Percentiles rank a stretch among this genome's conserved stretches.
phyloP scores from a whole-genome alignment of 2,329 filamentous ascomycete species.

The Neopestalotiopsis sp. region DNA sequence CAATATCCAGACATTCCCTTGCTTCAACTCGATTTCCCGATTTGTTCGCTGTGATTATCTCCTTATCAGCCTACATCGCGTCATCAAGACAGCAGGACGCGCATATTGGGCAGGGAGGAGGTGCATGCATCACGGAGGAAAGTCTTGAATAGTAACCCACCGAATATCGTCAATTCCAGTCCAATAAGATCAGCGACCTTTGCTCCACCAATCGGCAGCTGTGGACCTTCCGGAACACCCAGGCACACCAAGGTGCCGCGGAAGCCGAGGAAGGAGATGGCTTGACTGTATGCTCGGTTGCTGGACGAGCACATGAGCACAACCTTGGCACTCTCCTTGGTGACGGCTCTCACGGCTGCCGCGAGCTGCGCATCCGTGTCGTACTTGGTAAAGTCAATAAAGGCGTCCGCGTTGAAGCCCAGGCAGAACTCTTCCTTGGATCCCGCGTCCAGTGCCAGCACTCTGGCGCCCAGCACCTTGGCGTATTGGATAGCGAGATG shows the following conservation, averaged over 20 bases:
- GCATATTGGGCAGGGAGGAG: conserved; percentile 47
- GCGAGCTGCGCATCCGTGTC: conserved; percentile 53
- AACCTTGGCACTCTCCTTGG: conserved; percentile 64
- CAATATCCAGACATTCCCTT: conserved; percentile 53
- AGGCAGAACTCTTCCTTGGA: conserved; percentile 64
- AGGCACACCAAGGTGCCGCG: conserved; percentile 57
- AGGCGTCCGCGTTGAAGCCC: conserved; percentile 68
- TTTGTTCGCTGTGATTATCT: not conserved
- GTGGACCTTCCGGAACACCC: conserved; percentile 53
- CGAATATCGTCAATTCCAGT: conserved; percentile 46
- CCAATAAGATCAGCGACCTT: conserved; percentile 46
- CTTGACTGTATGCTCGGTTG: conserved; percentile 56
- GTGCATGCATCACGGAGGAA: not conserved
- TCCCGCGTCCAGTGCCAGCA: conserved; percentile 70
- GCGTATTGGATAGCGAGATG: conserved; percentile 47
- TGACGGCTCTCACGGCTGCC: conserved; percentile 60
- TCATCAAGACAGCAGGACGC: conserved; percentile 28
- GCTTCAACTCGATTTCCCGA: conserved; percentile 54
- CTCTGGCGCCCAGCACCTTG: conserved; percentile 63
- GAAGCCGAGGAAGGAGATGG: conserved; percentile 51
- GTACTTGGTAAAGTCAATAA: conserved; percentile 63
- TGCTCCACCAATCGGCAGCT: conserved; percentile 49
- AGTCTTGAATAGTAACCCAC: not conserved
- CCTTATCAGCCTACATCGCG: not conserved
- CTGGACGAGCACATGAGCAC: conserved; percentile 62